Conservation (phyloP, 257 asterid genomes). For the Solanum sparsipilum region DNA sequence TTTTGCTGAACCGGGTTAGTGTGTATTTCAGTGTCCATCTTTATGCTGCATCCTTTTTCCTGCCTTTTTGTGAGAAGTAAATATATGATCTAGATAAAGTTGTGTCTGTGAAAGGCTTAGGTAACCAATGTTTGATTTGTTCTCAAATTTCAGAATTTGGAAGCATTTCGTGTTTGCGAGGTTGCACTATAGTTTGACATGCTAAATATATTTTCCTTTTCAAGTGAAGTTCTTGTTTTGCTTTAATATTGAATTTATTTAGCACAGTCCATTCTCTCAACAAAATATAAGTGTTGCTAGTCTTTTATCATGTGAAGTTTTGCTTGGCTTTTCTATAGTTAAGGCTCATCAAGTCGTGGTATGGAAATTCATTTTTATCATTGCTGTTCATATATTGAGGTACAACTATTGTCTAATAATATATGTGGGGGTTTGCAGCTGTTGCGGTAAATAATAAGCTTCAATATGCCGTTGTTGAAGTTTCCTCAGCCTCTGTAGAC, state of each 20-base stretch:
- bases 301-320: not conserved
- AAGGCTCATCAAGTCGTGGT: not conserved
- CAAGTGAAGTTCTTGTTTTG: not conserved
- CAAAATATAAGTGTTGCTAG: not conserved
- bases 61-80: not conserved
- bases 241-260: not conserved
- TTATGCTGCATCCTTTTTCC: not conserved
- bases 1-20: not conserved
- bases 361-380: not conserved
- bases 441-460: constrained; percentile 91
- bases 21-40: not conserved
- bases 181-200: not conserved
- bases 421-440: constrained; percentile 33
- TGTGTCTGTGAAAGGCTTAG: not conserved
- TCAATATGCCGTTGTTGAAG: constrained; percentile 84
- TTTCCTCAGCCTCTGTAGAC: constrained; percentile 34
- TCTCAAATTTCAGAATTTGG: not conserved
- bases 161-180: not conserved
- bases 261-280: not conserved
- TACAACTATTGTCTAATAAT: not conserved
- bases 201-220: not conserved
- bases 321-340: not conserved
- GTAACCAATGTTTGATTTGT: not conserved
- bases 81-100: not conserved
- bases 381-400: not conserved